Percentiles rank a stretch among this genome's conserved stretches.
These are phyloP conservation scores for Ceratocystis ficicola DNA, from an alignment of 2,329 filamentous ascomycete genomes.

Conservation along the genomic window DNA sequence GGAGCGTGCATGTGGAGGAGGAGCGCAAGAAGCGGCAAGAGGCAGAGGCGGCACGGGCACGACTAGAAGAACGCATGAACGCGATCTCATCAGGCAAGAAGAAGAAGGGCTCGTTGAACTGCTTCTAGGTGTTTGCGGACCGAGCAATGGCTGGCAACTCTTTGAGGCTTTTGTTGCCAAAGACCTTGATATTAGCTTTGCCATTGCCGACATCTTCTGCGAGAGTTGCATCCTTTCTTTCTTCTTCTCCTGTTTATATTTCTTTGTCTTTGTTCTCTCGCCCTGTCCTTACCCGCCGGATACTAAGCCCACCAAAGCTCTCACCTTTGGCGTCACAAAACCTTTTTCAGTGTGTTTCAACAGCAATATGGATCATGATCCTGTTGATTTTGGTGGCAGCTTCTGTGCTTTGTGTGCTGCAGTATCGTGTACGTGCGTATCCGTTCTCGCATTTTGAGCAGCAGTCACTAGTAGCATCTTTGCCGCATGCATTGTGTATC, in stretches of 20 bases:
- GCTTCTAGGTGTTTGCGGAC: conserved; percentile 55
- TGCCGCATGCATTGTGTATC: conserved; percentile 11
- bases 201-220: conserved; percentile 13
- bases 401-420: conserved; percentile 13
- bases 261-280: background rate
- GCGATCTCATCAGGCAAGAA: conserved; percentile 80
- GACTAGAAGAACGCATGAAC: conserved; percentile 91
- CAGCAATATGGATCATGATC: background rate
- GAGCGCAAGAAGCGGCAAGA: conserved; percentile 85
- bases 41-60: conserved; percentile 75
- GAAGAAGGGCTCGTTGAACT: conserved; percentile 91
- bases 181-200: background rate
- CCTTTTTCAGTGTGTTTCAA: background rate
- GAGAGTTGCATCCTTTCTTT: background rate
- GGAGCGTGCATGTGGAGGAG: conserved; percentile 84
- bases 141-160: conserved; percentile 13
- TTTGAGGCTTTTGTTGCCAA: conserved; percentile 5
- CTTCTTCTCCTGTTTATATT: conserved; percentile 1
- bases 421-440: conserved; percentile 18
- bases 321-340: background rate
- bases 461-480: conserved; percentile 7
- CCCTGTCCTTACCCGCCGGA: background rate
- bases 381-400: background rate
- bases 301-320: background rate
- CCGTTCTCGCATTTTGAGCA: conserved; percentile 20